Conservation (phyloP, 2,329 filamentous ascomycete genomes). For the Kalmusia sp. region DNA sequence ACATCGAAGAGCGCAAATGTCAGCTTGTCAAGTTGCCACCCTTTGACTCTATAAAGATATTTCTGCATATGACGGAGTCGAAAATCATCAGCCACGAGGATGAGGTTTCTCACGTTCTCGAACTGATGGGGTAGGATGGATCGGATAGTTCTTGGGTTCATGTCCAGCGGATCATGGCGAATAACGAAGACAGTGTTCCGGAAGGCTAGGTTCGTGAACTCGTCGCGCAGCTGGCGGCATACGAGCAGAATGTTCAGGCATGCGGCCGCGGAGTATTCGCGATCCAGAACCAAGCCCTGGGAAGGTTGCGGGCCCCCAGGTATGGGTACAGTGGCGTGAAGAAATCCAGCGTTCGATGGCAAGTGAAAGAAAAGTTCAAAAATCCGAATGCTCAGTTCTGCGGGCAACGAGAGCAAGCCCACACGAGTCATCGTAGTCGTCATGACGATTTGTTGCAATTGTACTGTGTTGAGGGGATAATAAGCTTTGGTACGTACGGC, state of each 20-base stretch:
- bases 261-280: conserved; percentile 32
- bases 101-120: conserved; percentile 38
- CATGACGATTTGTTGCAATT: too few relatives aligned
- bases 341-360: conserved; percentile 34
- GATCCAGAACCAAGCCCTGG: conserved; percentile 28
- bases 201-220: conserved; percentile 45
- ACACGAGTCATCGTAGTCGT: background rate
- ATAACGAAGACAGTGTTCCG: conserved; percentile 45
- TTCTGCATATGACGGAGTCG: conserved; percentile 46
- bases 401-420: conserved; percentile 39
- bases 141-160: conserved; percentile 12
- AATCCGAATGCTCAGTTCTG: conserved; percentile 46
- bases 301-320: conserved; percentile 9
- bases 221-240: conserved; percentile 47
- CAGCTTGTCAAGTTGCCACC: conserved; percentile 41
- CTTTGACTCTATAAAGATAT: conserved; percentile 39
- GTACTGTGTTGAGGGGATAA: too few relatives aligned
- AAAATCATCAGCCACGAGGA: conserved; percentile 35
- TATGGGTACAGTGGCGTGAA: conserved; percentile 27
- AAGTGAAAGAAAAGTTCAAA: conserved; percentile 31
- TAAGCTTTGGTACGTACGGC: too few relatives aligned
- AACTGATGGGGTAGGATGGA: conserved; percentile 34
- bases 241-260: conserved; percentile 43
- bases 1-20: conserved; percentile 39
- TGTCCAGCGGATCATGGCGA: conserved; percentile 30